These are phyloP conservation scores for Sarocladium brachiariae DNA, from an alignment of 2,329 filamentous ascomycete genomes.

Conservation along the genomic window DNA sequence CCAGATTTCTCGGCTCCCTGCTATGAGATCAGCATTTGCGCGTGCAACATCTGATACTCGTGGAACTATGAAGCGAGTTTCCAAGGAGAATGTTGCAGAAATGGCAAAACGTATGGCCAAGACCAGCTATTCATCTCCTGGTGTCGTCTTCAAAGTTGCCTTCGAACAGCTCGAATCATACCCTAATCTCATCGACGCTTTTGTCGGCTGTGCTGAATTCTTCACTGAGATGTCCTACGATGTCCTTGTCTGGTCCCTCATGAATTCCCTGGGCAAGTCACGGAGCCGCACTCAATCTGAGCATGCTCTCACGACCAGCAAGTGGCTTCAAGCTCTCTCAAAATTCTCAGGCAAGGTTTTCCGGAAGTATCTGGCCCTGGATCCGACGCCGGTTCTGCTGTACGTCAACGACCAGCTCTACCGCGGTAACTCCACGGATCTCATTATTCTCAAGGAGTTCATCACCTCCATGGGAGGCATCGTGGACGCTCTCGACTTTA, in stretches of 20 bases:
- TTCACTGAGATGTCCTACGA: conserved; percentile 92
- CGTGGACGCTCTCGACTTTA: conserved; percentile 78
- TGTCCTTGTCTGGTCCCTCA: conserved; percentile 83
- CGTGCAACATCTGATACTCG: conserved; percentile 72
- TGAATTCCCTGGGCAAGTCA: conserved; percentile 63
- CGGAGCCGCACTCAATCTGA: conserved; percentile 56
- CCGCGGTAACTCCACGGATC: conserved; percentile 76
- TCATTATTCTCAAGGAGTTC: conserved; percentile 86
- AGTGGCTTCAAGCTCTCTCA: conserved; percentile 85
- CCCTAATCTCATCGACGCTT: conserved; percentile 87
- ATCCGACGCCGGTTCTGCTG: conserved; percentile 76
- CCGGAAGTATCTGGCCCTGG: conserved; percentile 75
- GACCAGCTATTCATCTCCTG: conserved; percentile 84
- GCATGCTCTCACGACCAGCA: conserved; percentile 68
- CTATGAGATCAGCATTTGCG: conserved; percentile 73
- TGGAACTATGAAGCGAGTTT: conserved; percentile 81
- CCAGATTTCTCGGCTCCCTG: conserved; percentile 65
- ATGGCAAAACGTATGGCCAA: conserved; percentile 89
- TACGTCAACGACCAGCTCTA: conserved; percentile 83
- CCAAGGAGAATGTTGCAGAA: conserved; percentile 74
- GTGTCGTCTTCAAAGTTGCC: conserved; percentile 83
- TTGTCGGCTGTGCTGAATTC: conserved; percentile 90
- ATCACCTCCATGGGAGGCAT: conserved; percentile 92
- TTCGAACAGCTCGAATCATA: conserved; percentile 90
- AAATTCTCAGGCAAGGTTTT: conserved; percentile 90